A percentile compares a stretch with the other conserved stretches of the same genome.
phyloP scores from a whole-genome alignment of 1,284 basidiomycete genomes.

The Quambalaria eucalypti region DNA sequence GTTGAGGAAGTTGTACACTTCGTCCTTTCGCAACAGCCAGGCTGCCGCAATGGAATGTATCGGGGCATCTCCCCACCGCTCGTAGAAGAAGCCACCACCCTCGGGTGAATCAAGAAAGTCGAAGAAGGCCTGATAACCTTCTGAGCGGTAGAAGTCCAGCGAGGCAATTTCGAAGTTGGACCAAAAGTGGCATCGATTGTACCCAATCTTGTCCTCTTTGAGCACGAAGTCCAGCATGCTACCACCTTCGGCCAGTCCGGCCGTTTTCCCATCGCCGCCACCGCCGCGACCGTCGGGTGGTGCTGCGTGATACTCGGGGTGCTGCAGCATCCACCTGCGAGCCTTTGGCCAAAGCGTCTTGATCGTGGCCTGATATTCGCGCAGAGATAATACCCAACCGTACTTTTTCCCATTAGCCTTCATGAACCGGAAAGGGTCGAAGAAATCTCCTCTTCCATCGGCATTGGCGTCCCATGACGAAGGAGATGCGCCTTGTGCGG shows the following conservation, averaged over 20 bases:
- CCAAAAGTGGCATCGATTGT: conserved; percentile 11
- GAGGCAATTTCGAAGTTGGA: conserved; percentile 6
- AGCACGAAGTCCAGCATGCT: conserved; percentile 1
- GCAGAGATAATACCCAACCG: conserved; percentile 3
- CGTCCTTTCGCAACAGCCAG: neutral
- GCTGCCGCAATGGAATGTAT: conserved; percentile 5
- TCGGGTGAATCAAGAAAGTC: conserved; percentile 3
- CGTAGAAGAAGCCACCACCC: conserved; percentile 8
- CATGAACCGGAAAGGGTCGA: conserved; percentile 9
- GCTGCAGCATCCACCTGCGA: neutral
- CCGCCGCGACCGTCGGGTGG: too few relatives aligned
- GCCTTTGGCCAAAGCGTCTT: neutral
- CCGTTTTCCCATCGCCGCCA: too few relatives aligned
- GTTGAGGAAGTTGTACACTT: conserved; percentile 23
- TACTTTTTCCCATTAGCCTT: conserved; percentile 7
- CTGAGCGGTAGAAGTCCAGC: conserved; percentile 4
- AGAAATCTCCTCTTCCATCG: neutral
- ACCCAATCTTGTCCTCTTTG: conserved; percentile 4
- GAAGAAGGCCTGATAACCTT: conserved; percentile 5
- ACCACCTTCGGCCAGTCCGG: too few relatives aligned
- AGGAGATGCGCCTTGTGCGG: neutral
- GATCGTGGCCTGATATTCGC: conserved; percentile 3
- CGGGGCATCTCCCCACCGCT: conserved; percentile 9
- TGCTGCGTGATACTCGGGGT: neutral
- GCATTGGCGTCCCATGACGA: neutral